Percentiles rank a stretch among this genome's conserved stretches.
Evolutionary conservation across 139 green algal species (phyloP).

Genomic region (Chlorella sp.): DNA sequence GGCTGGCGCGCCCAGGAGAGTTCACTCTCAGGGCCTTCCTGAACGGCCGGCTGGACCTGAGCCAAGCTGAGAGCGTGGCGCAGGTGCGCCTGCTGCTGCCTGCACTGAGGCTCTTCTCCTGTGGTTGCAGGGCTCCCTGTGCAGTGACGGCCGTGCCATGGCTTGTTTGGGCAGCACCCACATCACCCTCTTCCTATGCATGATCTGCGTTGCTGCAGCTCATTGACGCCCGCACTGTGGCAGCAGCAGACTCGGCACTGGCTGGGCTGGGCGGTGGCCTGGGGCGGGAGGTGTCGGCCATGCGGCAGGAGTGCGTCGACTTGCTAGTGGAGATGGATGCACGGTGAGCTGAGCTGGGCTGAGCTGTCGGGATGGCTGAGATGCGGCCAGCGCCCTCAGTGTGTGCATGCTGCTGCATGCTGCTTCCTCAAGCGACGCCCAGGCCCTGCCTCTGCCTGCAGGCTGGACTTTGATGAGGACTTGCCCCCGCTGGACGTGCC

Average conservation of each 20-base stretch:
- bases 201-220: constrained; percentile 52
- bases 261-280: constrained; percentile 79
- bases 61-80: constrained; percentile 90
- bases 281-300: constrained; percentile 59
- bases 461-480: constrained; percentile 97
- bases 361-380: not conserved
- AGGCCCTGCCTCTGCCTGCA: constrained; percentile 29
- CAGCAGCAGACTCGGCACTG: constrained; percentile 91
- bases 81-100: constrained; percentile 33
- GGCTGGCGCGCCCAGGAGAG: constrained; percentile 88
- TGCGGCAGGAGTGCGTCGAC: constrained; percentile 73
- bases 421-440: too few species aligned
- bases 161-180: too few species aligned
- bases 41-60: constrained; percentile 93
- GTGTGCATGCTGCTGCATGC: constrained; percentile 52
- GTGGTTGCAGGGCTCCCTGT: too few species aligned
- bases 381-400: not conserved
- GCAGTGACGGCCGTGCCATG: too few species aligned
- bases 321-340: constrained; percentile 91
- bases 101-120: too few species aligned
- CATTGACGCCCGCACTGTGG: constrained; percentile 79
- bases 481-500: constrained; percentile 79
- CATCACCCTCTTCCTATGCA: too few species aligned
- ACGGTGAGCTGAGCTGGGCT: not conserved
- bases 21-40: constrained; percentile 98